Evolutionary conservation across 1,139 yeast species (phyloP), one percentile per base, ranked within the genome.

Genomic region (Zygoascus meyerae): DNA sequence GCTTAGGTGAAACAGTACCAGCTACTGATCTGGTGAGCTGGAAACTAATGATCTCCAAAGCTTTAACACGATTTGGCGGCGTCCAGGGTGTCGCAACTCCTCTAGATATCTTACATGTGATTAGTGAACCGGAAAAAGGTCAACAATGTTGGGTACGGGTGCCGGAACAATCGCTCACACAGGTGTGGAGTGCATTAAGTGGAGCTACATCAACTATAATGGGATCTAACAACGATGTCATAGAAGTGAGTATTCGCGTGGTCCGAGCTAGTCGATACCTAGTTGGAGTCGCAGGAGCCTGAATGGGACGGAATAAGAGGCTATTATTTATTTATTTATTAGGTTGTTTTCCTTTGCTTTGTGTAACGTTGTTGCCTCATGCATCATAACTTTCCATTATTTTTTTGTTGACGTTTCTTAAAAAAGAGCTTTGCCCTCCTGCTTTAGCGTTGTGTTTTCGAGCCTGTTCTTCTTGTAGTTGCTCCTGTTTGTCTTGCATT

Each of bases 391-490:
- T 21, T 21, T 21, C 26, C 26, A 51, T 18, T 3, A 51, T 44
- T 28, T 40, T 44, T 26, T 45, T 39, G 35, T 42, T 44, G 11
- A 50, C 45, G 21, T 38, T 42, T 31, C 54, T 48, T 29, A 55
- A 48, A 36, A 56, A 56, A 38, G 48, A 41, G 37, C 58, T 51
- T 8, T 47, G 45, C 5, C 95, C 78, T 51, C 84, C 94, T 36
- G 78, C 82, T 76, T 82, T 82, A 36, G 81, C 83, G 60, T 84
- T 80, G 68, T 81, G 82, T 40, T 76, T 72, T 11, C 92, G 86
- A 58, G 83, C 66, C 60, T 69, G 73, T 56, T 82, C 89, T 58
- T 79, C 83, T 59, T 92, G 74, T 60, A 82, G 90, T 66, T 77
- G 78, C 61, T 84, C 92, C 50, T 73, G 89, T 68, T 80, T 81